A percentile compares a stretch with the other conserved stretches of the same genome.
Evolutionary conservation across 2,329 filamentous ascomycete species (phyloP).

Genomic region (Xylariaceae sp.): DNA sequence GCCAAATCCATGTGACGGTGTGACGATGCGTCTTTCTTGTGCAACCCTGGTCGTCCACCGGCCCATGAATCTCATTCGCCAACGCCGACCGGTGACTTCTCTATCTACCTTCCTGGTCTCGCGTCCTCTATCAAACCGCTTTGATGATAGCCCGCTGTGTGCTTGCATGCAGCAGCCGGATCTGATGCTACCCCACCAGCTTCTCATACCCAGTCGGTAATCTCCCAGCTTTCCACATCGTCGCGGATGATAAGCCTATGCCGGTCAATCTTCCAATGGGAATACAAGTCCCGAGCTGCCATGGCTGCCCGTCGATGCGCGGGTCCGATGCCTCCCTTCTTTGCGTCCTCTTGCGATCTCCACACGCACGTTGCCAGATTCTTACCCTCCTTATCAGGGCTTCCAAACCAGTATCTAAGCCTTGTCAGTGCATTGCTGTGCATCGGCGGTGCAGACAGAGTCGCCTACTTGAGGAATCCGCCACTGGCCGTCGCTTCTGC

Average conservation of each 20-base stretch:
- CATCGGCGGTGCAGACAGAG: constrained; percentile 26
- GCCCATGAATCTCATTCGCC: constrained; percentile 22
- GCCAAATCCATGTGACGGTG: constrained; percentile 17
- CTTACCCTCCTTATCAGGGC: constrained; percentile 69
- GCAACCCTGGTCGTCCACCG: constrained; percentile 15
- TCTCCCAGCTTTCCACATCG: constrained; percentile 67
- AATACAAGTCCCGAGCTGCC: constrained; percentile 67
- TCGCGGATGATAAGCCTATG: constrained; percentile 73
- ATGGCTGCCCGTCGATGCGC: constrained; percentile 71
- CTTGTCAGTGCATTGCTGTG: constrained; percentile 32
- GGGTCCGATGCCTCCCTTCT: constrained; percentile 63
- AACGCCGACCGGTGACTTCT: constrained; percentile 8
- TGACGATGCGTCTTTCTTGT: constrained; percentile 16
- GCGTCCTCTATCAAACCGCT: constrained; percentile 24
- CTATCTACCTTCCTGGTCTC: constrained; percentile 15
- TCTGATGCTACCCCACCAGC: constrained; percentile 35
- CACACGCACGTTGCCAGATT: constrained; percentile 85
- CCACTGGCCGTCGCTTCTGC: constrained; percentile 80
- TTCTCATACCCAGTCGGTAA: constrained; percentile 61
- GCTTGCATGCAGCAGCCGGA: constrained; percentile 34
- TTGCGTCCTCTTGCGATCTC: constrained; percentile 66
- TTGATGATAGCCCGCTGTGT: constrained; percentile 19
- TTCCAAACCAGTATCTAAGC: constrained; percentile 84
- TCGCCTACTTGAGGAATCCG: constrained; percentile 76
- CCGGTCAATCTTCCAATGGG: constrained; percentile 74